Evolutionary conservation across 352 stramenopile genomes (phyloP).

Genomic region (Globisporangium recalcitrans): DNA sequence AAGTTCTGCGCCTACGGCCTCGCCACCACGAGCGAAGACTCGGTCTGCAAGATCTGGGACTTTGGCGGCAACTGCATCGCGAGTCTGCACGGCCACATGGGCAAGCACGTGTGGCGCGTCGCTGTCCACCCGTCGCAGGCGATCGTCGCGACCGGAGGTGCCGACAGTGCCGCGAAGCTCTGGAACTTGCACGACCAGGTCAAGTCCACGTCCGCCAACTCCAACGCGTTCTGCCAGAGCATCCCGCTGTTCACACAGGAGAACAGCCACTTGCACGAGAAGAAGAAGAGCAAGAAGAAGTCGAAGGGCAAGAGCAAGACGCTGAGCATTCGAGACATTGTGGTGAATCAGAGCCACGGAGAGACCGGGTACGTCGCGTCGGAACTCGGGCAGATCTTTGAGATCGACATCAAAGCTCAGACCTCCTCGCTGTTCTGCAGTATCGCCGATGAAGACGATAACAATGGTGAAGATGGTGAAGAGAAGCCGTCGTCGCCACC

Average conservation of each 20-base stretch:
- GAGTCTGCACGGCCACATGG: slow-evolving; percentile 68
- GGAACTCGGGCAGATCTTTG: slow-evolving; percentile 56
- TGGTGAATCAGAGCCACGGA: slow-evolving; percentile 26
- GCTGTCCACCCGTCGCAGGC: slow-evolving; percentile 44
- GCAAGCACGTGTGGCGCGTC: slow-evolving; percentile 74
- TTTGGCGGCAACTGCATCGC: slow-evolving; percentile 53
- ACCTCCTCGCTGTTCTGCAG: slow-evolving; percentile 31
- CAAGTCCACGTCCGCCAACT: slow-evolving; percentile 29
- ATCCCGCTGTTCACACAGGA: slow-evolving; percentile 15
- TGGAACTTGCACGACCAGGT: slow-evolving; percentile 65
- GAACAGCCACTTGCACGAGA: not conserved
- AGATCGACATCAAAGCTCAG: slow-evolving; percentile 31
- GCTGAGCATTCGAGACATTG: slow-evolving; percentile 45
- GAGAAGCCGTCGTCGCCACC: not conserved
- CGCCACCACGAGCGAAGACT: slow-evolving; percentile 75
- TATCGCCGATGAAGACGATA: slow-evolving; percentile 1
- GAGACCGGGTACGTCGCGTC: slow-evolving; percentile 51
- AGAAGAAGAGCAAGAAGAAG: slow-evolving; percentile 9
- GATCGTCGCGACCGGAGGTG: slow-evolving; percentile 61
- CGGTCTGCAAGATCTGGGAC: slow-evolving; percentile 70
- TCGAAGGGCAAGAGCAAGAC: slow-evolving; percentile 28
- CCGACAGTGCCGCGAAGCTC: slow-evolving; percentile 76
- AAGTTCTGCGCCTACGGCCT: slow-evolving; percentile 49
- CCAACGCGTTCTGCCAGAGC: slow-evolving; percentile 11
- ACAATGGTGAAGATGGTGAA: not conserved